These are phyloP conservation scores for Crithidia fasciculata DNA, from an alignment of 208 protist species.

Conservation along the genomic window DNA sequence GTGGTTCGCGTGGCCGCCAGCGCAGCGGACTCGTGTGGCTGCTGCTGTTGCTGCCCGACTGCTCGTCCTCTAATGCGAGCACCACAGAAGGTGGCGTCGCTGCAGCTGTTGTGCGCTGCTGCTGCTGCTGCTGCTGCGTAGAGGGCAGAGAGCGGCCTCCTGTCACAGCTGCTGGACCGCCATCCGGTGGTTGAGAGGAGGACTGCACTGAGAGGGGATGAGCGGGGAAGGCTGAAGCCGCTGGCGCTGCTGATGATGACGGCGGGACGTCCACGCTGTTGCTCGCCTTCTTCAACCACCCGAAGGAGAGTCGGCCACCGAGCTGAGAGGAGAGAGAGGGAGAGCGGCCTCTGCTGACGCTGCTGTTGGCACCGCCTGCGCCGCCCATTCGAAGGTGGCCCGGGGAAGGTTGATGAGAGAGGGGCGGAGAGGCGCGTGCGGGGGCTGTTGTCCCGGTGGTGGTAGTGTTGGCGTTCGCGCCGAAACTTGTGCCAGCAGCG, in stretches of 20 bases:
- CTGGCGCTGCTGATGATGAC: neutral
- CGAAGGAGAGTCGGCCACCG: neutral
- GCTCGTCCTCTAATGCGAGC: neutral
- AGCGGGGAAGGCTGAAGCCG: neutral
- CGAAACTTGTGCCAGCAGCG: neutral
- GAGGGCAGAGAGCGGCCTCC: too few species aligned
- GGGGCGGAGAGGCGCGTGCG: neutral
- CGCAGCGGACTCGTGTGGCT: constrained; percentile 14
- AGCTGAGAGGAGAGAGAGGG: constrained; percentile 4
- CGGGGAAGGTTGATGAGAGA: neutral
- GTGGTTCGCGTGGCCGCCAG: constrained; percentile 26
- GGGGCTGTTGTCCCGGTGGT: neutral
- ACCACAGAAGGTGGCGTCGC: too few species aligned
- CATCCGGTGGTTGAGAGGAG: neutral
- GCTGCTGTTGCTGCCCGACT: constrained; percentile 13
- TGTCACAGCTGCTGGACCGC: too few species aligned
- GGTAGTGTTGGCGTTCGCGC: neutral
- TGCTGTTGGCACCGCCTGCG: constrained; percentile 1
- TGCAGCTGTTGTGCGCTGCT: neutral
- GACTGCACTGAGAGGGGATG: neutral
- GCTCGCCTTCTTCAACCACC: constrained; percentile 19
- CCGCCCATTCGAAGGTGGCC: constrained; percentile 30
- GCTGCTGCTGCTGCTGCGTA: constrained; percentile 12
- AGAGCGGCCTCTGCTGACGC: constrained; percentile 13
- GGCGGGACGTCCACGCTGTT: constrained; percentile 1